phyloP scores from a whole-genome alignment of 345 rosid genomes.

The Bruguiera gymnorhiza region DNA sequence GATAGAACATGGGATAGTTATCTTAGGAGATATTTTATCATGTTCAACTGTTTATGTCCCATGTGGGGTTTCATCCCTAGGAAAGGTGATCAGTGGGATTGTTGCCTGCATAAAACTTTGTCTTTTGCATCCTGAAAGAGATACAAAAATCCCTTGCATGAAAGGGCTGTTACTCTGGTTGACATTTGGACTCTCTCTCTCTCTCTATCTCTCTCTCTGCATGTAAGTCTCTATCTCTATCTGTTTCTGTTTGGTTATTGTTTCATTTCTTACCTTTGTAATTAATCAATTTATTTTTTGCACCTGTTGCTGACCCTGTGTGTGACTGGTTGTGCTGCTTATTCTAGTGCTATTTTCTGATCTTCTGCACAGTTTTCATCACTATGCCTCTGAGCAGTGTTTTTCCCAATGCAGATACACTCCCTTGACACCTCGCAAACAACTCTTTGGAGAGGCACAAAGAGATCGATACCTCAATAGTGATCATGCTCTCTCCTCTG shows the following conservation, averaged over 20 bases:
- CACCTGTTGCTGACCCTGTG: neutral
- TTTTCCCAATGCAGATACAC: constrained; percentile 48
- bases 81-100: neutral
- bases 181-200: neutral
- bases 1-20: neutral
- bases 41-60: neutral
- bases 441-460: constrained; percentile 69
- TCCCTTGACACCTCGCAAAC: constrained; percentile 69
- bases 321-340: neutral
- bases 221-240: neutral
- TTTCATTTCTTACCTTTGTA: neutral
- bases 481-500: constrained; percentile 55
- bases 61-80: too few species aligned
- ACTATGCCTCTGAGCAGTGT: constrained; percentile 12
- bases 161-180: neutral
- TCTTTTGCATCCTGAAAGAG: neutral
- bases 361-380: neutral
- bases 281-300: neutral
- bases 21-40: neutral
- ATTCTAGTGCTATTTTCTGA: neutral
- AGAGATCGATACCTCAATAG: constrained; percentile 46
- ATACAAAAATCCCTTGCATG: neutral
- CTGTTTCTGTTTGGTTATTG: neutral
- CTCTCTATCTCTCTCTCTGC: neutral
- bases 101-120: neutral